Evolutionary conservation across 495 filamentous ascomycete genomes (phyloP).

Genomic region (Cercophora samala): DNA sequence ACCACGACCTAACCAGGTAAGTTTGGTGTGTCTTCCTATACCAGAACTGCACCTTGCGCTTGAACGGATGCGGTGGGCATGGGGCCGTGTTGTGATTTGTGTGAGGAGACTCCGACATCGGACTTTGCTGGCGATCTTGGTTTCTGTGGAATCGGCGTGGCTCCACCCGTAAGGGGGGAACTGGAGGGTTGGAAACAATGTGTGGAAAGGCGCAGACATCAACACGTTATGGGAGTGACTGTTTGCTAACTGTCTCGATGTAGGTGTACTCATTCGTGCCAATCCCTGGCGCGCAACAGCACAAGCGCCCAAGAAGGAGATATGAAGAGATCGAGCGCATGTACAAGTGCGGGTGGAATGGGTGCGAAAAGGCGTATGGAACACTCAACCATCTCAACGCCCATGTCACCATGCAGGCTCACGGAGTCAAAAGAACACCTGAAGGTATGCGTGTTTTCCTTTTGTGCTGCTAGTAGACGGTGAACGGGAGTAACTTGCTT

Average conservation of each 20-base stretch:
- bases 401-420: slow-evolving; percentile 97
- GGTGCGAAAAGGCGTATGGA: slow-evolving; percentile 96
- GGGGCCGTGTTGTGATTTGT: not conserved
- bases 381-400: slow-evolving; percentile 96
- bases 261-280: slow-evolving; percentile 98
- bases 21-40: slow-evolving; percentile 35
- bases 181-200: not conserved
- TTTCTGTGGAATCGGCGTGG: not conserved
- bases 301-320: slow-evolving; percentile 89
- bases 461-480: not conserved
- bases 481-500: not conserved
- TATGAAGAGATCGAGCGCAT: slow-evolving; percentile 99
- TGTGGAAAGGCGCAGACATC: not conserved
- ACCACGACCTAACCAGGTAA: slow-evolving; percentile 69
- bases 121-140: not conserved
- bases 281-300: slow-evolving; percentile 94
- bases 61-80: not conserved
- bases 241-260: not conserved
- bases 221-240: not conserved
- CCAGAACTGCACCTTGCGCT: not conserved
- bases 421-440: slow-evolving; percentile 86
- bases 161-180: not conserved
- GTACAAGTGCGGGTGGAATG: slow-evolving; percentile 99
- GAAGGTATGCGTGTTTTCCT: slow-evolving; percentile 68
- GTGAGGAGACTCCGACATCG: not conserved